These are phyloP conservation scores for Boletales sp. DNA, from an alignment of 768 basidiomycete genomes.

Conservation along the genomic window DNA sequence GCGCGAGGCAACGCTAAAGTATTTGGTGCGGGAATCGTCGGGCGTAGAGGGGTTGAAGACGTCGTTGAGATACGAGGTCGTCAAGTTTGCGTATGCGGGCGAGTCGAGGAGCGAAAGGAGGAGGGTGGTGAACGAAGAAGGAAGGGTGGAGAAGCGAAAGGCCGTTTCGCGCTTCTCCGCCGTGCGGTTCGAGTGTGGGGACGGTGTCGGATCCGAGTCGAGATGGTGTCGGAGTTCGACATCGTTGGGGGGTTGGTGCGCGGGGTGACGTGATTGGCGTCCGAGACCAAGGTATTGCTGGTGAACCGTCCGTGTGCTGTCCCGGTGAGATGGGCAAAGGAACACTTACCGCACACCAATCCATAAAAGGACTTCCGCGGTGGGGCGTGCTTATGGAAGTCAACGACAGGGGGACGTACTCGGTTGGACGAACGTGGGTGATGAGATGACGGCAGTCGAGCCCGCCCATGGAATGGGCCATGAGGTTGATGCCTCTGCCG, in stretches of 20 bases:
- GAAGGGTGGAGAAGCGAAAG: conserved; percentile 56
- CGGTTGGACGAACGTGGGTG: conserved; percentile 73
- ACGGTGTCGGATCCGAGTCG: neutral
- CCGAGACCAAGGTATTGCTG: conserved; percentile 94
- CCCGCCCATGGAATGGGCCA: conserved; percentile 98
- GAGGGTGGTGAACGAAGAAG: conserved; percentile 82
- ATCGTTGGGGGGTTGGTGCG: conserved; percentile 1
- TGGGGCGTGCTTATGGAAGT: conserved; percentile 93
- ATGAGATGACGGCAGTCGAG: conserved; percentile 93
- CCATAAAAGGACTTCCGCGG: conserved; percentile 97
- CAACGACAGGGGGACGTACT: conserved; percentile 83
- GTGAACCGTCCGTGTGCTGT: conserved; percentile 11
- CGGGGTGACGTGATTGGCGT: conserved; percentile 38
- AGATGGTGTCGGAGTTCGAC: neutral
- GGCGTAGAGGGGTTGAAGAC: conserved; percentile 84
- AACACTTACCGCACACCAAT: conserved; percentile 83
- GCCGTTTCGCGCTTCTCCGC: conserved; percentile 30
- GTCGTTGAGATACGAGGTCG: conserved; percentile 73
- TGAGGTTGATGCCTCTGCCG: conserved; percentile 84
- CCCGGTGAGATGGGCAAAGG: conserved; percentile 4
- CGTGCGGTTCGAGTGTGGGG: neutral
- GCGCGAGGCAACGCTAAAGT: conserved; percentile 90
- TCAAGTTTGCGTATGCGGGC: conserved; percentile 93
- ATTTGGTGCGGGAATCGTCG: conserved; percentile 77
- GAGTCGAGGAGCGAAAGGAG: conserved; percentile 89